Evolutionary conservation across 1,139 yeast genomes (phyloP).

Genomic region (Neolecta irregularis): DNA sequence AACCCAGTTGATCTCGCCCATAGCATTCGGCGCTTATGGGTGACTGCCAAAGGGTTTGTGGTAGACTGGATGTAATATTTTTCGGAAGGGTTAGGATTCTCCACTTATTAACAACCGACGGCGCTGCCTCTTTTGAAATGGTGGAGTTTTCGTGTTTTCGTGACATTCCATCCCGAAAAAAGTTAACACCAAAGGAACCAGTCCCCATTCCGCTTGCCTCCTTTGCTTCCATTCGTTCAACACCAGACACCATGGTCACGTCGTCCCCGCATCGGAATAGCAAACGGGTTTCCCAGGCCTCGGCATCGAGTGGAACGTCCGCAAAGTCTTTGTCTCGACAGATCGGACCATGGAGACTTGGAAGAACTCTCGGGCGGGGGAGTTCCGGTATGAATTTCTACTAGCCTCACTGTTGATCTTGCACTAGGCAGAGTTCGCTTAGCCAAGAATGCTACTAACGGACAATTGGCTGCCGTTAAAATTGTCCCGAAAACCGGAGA

Average conservation of each 20-base stretch:
- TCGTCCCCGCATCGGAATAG: slow-evolving; percentile 24
- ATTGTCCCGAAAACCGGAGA: slow-evolving; percentile 68
- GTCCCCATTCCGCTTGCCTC: not conserved
- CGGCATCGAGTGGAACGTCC: slow-evolving; percentile 48
- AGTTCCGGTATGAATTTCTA: slow-evolving; percentile 51
- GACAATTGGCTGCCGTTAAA: slow-evolving; percentile 89
- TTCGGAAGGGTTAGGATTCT: too few relatives aligned
- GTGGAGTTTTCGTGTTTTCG: too few relatives aligned
- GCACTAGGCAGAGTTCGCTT: slow-evolving; percentile 49
- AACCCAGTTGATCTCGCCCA: too few relatives aligned
- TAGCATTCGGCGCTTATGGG: too few relatives aligned
- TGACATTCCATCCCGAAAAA: too few relatives aligned
- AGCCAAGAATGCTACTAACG: slow-evolving; percentile 72
- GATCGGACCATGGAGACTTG: slow-evolving; percentile 94
- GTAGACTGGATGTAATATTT: too few relatives aligned
- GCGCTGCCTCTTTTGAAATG: too few relatives aligned
- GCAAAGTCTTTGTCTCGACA: too few relatives aligned
- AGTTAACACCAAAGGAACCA: not conserved
- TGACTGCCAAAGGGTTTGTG: too few relatives aligned
- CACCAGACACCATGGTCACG: not conserved
- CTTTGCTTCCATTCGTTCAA: not conserved
- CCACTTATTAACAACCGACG: too few relatives aligned
- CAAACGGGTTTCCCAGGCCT: slow-evolving; percentile 47
- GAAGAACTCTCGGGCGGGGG: slow-evolving; percentile 88
- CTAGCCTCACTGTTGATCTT: not conserved